Evolutionary conservation across 192 early-diverging fungal genomes (phyloP).

Genomic region (Allomyces arbusculus): DNA sequence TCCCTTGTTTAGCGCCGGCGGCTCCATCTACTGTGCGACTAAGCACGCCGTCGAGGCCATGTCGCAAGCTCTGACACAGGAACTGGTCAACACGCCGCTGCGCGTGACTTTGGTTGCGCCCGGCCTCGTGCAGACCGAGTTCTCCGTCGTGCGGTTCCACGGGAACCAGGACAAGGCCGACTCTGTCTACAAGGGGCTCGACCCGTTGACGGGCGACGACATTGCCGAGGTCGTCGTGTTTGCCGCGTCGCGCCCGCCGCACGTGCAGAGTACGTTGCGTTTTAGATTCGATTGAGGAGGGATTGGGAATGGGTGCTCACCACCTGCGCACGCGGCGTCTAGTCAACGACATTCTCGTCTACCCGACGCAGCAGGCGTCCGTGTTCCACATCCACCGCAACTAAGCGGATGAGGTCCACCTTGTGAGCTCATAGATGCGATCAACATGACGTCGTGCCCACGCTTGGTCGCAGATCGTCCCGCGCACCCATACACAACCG

Average conservation of each 20-base stretch:
- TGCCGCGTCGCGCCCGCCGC: constrained; percentile 40
- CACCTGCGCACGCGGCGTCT: too few relatives aligned
- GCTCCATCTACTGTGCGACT: constrained; percentile 62
- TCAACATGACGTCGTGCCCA: too few relatives aligned
- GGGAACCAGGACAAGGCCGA: constrained; percentile 44
- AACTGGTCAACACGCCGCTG: constrained; percentile 50
- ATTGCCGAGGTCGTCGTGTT: constrained; percentile 63
- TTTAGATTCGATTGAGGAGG: background rate
- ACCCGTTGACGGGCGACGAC: constrained; percentile 46
- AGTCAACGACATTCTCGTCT: background rate
- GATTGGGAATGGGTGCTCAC: too few relatives aligned
- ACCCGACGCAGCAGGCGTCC: background rate
- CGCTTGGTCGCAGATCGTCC: too few relatives aligned
- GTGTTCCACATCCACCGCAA: background rate
- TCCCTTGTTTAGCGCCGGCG: constrained; percentile 17
- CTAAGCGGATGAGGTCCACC: background rate
- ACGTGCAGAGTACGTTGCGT: background rate
- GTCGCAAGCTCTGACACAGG: constrained; percentile 45
- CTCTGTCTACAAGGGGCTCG: constrained; percentile 54
- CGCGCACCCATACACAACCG: too few relatives aligned
- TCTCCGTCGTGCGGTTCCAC: constrained; percentile 55
- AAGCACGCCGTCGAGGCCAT: constrained; percentile 72
- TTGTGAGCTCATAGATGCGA: too few relatives aligned
- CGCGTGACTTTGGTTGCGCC: constrained; percentile 61
- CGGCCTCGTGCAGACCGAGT: constrained; percentile 79